Percentiles rank a stretch among this genome's conserved stretches.
Conservation (phyloP, 1,139 yeast species). For the Candida sanyaensis region DNA sequence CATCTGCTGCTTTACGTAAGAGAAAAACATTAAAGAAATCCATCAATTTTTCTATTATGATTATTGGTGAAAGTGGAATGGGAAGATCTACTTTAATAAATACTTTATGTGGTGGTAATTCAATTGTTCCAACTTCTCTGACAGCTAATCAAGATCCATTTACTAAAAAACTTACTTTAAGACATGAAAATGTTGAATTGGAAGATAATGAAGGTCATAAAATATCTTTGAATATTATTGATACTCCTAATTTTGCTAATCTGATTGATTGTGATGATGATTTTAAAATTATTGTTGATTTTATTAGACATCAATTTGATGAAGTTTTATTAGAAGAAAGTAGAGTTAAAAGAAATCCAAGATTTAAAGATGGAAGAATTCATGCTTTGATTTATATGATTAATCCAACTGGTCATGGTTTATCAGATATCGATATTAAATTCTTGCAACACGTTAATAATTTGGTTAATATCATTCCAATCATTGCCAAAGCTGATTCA, state of each 20-base stretch:
- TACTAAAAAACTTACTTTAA: slow-evolving; percentile 41
- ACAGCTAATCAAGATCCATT: slow-evolving; percentile 47
- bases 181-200: slow-evolving; percentile 52
- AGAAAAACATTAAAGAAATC: slow-evolving; percentile 59
- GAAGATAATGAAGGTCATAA: slow-evolving; percentile 55
- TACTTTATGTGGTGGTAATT: slow-evolving; percentile 80
- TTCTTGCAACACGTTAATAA: slow-evolving; percentile 43
- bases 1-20: slow-evolving; percentile 51
- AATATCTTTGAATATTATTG: slow-evolving; percentile 48
- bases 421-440: slow-evolving; percentile 42
- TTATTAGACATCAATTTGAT: slow-evolving; percentile 51
- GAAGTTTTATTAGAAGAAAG: slow-evolving; percentile 52
- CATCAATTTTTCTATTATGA: slow-evolving; percentile 56
- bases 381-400: slow-evolving; percentile 50
- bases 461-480: slow-evolving; percentile 45
- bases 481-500: slow-evolving; percentile 45
- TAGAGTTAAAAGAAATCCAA: slow-evolving; percentile 48
- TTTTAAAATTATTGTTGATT: slow-evolving; percentile 47
- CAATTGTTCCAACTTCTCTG: slow-evolving; percentile 47
- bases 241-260: slow-evolving; percentile 82
- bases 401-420: slow-evolving; percentile 51
- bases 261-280: slow-evolving; percentile 51
- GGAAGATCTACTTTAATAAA: slow-evolving; percentile 67
- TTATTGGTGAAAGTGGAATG: slow-evolving; percentile 60
- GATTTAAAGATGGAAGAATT: slow-evolving; percentile 51